Evolutionary conservation across 2,329 filamentous ascomycete genomes (phyloP).

Genomic region (Colletotrichum tropicicola): DNA sequence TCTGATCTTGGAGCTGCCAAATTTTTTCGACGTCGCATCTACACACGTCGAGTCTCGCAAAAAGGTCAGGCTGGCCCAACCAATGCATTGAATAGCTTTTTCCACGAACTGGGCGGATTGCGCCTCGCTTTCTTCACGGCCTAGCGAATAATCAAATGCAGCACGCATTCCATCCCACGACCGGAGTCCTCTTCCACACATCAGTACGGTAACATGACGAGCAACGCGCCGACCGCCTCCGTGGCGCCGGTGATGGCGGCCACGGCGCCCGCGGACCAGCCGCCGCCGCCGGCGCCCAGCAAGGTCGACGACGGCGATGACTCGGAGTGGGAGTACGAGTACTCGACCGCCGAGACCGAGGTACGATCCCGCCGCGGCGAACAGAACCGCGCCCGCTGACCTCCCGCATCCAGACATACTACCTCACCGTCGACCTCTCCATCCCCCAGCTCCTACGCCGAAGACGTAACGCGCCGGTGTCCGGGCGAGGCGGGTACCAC

Average conservation of each 20-base stretch:
- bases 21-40: not conserved
- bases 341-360: slow-evolving; percentile 71
- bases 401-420: slow-evolving; percentile 61
- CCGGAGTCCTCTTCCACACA: not conserved
- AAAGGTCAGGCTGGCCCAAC: too few species aligned
- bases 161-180: not conserved
- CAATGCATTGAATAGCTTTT: not conserved
- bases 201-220: slow-evolving; percentile 14
- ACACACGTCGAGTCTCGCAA: not conserved
- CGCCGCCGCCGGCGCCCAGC: not conserved
- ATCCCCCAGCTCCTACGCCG: slow-evolving; percentile 62
- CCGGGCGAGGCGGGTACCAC: slow-evolving; percentile 54
- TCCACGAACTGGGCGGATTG: too few species aligned
- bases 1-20: not conserved
- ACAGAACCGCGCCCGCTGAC: not conserved
- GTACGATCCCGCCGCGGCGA: slow-evolving; percentile 40
- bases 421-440: slow-evolving; percentile 70
- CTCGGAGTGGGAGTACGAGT: slow-evolving; percentile 74
- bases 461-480: slow-evolving; percentile 34
- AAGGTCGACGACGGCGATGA: slow-evolving; percentile 54
- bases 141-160: not conserved
- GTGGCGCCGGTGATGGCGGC: slow-evolving; percentile 14
- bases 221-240: slow-evolving; percentile 4
- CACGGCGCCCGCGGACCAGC: slow-evolving; percentile 6
- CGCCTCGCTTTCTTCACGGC: not conserved